Percentiles rank a stretch among this genome's conserved stretches.
Evolutionary conservation across 768 basidiomycete species (phyloP).

Genomic region (Lactarius evosmus): DNA sequence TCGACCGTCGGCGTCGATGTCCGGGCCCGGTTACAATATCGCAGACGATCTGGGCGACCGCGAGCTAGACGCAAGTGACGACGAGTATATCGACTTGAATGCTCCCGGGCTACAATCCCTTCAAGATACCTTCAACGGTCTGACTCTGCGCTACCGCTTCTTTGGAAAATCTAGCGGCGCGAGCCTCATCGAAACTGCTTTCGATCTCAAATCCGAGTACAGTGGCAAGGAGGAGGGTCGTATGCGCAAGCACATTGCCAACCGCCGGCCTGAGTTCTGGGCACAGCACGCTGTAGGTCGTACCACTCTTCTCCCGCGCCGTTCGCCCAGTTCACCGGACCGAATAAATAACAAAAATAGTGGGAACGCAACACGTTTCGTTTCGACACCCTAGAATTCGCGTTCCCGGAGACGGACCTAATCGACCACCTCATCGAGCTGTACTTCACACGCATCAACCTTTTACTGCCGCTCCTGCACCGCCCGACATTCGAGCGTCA

Average conservation of each 20-base stretch:
- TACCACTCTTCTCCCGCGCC: background rate
- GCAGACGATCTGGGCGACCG: slow-evolving; percentile 7
- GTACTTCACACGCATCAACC: slow-evolving; percentile 46
- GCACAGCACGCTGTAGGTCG: slow-evolving; percentile 42
- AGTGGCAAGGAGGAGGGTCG: slow-evolving; percentile 27
- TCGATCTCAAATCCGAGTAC: slow-evolving; percentile 43
- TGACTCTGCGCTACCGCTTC: slow-evolving; percentile 36
- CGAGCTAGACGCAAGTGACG: slow-evolving; percentile 25
- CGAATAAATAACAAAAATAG: too few species aligned
- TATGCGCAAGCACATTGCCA: slow-evolving; percentile 27
- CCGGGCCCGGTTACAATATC: background rate
- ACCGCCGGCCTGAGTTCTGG: slow-evolving; percentile 51
- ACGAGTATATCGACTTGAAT: slow-evolving; percentile 31
- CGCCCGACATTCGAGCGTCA: slow-evolving; percentile 43
- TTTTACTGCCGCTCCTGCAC: slow-evolving; percentile 47
- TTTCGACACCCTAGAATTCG: background rate
- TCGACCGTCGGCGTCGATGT: background rate
- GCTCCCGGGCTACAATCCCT: slow-evolving; percentile 31
- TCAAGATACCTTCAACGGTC: slow-evolving; percentile 33
- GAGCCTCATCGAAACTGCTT: slow-evolving; percentile 41
- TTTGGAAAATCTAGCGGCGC: slow-evolving; percentile 45
- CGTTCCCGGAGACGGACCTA: slow-evolving; percentile 40
- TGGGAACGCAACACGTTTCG: slow-evolving; percentile 18
- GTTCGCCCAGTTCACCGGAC: background rate
- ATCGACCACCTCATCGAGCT: slow-evolving; percentile 43